Conservation (phyloP, 2,329 filamentous ascomycete species). For the Alternaria viburni region DNA sequence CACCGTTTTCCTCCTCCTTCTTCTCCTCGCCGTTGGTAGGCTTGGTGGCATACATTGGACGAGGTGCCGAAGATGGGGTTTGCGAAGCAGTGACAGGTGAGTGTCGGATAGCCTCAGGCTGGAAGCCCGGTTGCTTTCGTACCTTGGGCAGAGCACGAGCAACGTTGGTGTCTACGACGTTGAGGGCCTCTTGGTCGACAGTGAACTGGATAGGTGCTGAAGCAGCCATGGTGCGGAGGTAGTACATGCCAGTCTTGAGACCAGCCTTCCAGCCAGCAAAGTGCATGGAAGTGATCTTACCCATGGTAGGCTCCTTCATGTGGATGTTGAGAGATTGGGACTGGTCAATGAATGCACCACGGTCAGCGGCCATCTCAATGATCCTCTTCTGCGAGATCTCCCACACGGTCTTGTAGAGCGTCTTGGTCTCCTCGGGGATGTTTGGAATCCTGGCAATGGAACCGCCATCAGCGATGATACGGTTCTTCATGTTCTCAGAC, state of each 20-base stretch:
- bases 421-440: conserved; percentile 94
- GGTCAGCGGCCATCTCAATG: conserved; percentile 97
- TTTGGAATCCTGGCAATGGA: conserved; percentile 97
- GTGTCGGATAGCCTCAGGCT: conserved; percentile 17
- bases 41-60: conserved; percentile 69
- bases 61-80: conserved; percentile 66
- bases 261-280: conserved; percentile 99
- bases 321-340: conserved; percentile 99
- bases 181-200: conserved; percentile 93
- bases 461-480: conserved; percentile 95
- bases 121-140: conserved; percentile 63
- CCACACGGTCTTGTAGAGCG: conserved; percentile 99
- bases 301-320: conserved; percentile 99
- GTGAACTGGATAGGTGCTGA: conserved; percentile 98
- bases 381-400: conserved; percentile 96
- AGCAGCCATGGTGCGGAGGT: conserved; percentile 95
- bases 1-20: conserved; percentile 58
- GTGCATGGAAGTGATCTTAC: conserved; percentile 99
- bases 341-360: conserved; percentile 98
- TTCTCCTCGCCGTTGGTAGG: conserved; percentile 50
- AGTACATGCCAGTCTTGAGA: conserved; percentile 99
- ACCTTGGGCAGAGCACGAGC: conserved; percentile 68
- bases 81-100: conserved; percentile 51
- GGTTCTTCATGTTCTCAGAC: conserved; percentile 99
- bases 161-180: conserved; percentile 81